These are phyloP conservation scores for Haematococcus sp. DNA, from an alignment of 139 green algal genomes.

Conservation along the genomic window DNA sequence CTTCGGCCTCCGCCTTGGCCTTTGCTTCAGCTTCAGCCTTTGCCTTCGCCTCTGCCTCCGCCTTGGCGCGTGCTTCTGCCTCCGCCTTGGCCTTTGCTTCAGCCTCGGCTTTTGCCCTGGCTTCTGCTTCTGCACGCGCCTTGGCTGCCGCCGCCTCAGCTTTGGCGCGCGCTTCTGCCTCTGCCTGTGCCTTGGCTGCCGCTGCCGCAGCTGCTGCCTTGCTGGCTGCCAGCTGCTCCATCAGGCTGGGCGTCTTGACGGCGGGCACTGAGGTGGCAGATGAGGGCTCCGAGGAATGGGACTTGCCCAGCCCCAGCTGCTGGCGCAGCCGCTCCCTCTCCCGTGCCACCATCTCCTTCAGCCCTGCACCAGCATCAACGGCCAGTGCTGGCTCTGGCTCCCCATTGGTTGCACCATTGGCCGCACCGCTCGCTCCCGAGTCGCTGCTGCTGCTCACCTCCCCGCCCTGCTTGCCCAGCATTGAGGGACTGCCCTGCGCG, in stretches of 20 bases:
- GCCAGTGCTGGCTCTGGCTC: slow-evolving; percentile 25
- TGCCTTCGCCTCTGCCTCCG: not conserved
- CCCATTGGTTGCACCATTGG: not conserved
- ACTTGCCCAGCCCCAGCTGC: slow-evolving; percentile 24
- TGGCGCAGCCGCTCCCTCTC: slow-evolving; percentile 38
- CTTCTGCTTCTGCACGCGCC: not conserved
- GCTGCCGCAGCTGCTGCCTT: slow-evolving; percentile 4
- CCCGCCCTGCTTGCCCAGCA: not conserved
- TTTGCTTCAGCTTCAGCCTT: not conserved
- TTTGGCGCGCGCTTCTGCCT: not conserved
- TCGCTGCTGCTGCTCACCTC: not conserved
- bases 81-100: not conserved
- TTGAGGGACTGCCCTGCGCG: too few relatives aligned
- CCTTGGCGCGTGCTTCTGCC: not conserved
- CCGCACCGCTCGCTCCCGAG: not conserved
- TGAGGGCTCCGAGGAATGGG: not conserved
- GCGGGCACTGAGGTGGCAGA: not conserved
- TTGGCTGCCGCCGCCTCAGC: not conserved
- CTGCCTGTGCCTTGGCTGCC: not conserved
- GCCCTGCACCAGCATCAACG: slow-evolving; percentile 29
- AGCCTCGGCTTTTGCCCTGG: not conserved
- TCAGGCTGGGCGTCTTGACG: slow-evolving; percentile 6
- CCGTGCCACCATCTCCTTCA: slow-evolving; percentile 22
- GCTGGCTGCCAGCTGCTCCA: slow-evolving; percentile 22
- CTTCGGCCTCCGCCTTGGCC: not conserved